Evolutionary conservation across 805 yeast species (phyloP), one percentile per base, ranked within the genome.

Genomic region (Ogataea philodendri): DNA sequence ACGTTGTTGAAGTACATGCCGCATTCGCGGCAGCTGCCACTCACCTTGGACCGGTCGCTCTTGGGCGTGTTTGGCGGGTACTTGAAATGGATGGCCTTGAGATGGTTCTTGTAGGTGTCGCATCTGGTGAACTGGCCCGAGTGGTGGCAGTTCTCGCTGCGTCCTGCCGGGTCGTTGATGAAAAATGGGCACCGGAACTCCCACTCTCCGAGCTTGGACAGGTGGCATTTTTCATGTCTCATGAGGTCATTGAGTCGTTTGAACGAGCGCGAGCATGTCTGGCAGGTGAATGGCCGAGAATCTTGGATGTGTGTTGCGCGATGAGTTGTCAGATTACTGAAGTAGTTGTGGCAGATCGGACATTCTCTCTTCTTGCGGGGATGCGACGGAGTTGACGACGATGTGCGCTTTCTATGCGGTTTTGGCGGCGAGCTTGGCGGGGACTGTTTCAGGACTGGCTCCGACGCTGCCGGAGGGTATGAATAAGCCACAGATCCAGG

Each of bases 51-150:
- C 44, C 97, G 72, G 50, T 85, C 83, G 42, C 75, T 78, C 60
- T 87, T 86, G 54, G 80, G 76, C 3, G 95, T 87, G 5, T 95
- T 95, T 24, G 73, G 72, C 5, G 96, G 96, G 59, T 88, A 88
- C 46, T 76, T 82, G 58, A 88, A 88, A 55, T 88, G 97, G 43
- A 88, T 71, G 2, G 96, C 94, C 57, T 84, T 85, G 43, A 88
- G 67, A 61, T 88, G 97, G 61, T 88, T 88, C 55, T 88, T 88
- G 63, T 77, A 88, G 4, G 97, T 88, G 56, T 88, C 97, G 57
- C 96, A 84, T 32, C 97, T 70, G 9, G 88, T 78, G 52, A 88
- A 88, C 19, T 84, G 79, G 5, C 97, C 97, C 6, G 86, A 76
- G 36, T 76, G 74, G 56, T 88, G 97, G 55, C 96, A 87, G 22